Evolutionary conservation across 2,329 filamentous ascomycete species (phyloP).

Genomic region (Clarireedia homoeocarpa): DNA sequence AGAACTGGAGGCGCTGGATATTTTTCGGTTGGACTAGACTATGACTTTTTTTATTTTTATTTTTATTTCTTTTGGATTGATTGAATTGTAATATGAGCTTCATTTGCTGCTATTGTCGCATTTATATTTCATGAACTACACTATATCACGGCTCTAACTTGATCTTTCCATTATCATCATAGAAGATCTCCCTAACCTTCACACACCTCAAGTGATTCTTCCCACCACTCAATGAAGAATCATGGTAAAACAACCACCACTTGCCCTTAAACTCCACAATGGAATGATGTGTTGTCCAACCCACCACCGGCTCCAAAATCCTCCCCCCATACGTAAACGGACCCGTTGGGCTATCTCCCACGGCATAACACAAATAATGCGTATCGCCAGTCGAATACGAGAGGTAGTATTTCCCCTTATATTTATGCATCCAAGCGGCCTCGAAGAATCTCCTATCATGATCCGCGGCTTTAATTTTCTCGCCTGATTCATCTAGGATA

Average conservation of each 20-base stretch:
- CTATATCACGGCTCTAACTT: slow-evolving; percentile 21
- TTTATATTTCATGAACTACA: not conserved
- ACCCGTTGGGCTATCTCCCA: slow-evolving; percentile 54
- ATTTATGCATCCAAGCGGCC: slow-evolving; percentile 73
- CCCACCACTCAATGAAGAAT: slow-evolving; percentile 59
- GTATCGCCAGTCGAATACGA: slow-evolving; percentile 73
- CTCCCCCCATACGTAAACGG: slow-evolving; percentile 66
- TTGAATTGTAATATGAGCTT: not conserved
- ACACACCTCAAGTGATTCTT: slow-evolving; percentile 66
- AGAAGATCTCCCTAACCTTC: slow-evolving; percentile 68
- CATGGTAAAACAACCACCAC: slow-evolving; percentile 74
- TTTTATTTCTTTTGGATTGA: too few relatives aligned
- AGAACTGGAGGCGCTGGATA: not conserved
- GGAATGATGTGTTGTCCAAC: slow-evolving; percentile 77
- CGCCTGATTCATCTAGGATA: slow-evolving; percentile 50
- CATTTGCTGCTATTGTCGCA: not conserved
- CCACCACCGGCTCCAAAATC: slow-evolving; percentile 67
- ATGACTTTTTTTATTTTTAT: too few relatives aligned
- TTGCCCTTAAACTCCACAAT: slow-evolving; percentile 65
- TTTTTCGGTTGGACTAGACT: too few relatives aligned
- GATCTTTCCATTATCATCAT: slow-evolving; percentile 58
- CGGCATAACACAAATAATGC: slow-evolving; percentile 65
- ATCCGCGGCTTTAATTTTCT: slow-evolving; percentile 55
- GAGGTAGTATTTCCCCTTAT: slow-evolving; percentile 63
- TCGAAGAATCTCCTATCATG: slow-evolving; percentile 74